These are phyloP conservation scores for Allantophomopsis lycopodina DNA, from an alignment of 2,329 filamentous ascomycete species.

Conservation along the genomic window DNA sequence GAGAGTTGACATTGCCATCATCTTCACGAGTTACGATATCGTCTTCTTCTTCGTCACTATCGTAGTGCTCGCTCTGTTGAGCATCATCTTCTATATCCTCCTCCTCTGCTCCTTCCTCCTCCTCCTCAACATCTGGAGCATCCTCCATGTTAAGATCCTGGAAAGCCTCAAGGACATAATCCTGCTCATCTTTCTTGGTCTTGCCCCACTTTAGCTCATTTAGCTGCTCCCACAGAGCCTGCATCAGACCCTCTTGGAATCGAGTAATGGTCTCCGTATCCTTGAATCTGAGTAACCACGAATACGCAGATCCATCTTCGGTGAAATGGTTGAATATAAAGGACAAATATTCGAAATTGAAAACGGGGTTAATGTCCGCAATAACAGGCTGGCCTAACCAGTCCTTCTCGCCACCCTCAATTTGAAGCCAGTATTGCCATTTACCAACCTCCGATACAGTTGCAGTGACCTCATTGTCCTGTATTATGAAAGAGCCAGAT, in stretches of 20 bases:
- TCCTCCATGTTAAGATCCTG: conserved; percentile 91
- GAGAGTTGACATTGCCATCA: conserved; percentile 80
- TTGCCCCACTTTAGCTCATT: conserved; percentile 93
- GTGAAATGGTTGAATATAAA: conserved; percentile 98
- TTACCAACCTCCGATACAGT: conserved; percentile 75
- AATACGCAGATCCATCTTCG: conserved; percentile 78
- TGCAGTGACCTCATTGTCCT: conserved; percentile 63
- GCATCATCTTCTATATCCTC: conserved; percentile 45
- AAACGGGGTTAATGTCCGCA: conserved; percentile 91
- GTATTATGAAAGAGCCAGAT: conserved; percentile 69
- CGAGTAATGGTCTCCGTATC: conserved; percentile 67
- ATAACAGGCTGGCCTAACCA: conserved; percentile 81
- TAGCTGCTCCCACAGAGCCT: conserved; percentile 89
- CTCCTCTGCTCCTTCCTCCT: conserved; percentile 35
- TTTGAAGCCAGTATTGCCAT: conserved; percentile 94
- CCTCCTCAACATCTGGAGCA: conserved; percentile 34
- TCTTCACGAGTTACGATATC: conserved; percentile 53
- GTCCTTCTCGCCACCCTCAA: conserved; percentile 59
- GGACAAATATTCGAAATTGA: conserved; percentile 97
- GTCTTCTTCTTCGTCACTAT: conserved; percentile 68
- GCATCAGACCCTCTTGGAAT: conserved; percentile 91
- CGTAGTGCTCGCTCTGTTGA: conserved; percentile 59
- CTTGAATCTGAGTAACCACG: conserved; percentile 88
- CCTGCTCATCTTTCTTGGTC: conserved; percentile 79
- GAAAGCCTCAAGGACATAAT: conserved; percentile 93